Conservation (phyloP, 331 rosid genomes). For the Saraca asoca region DNA sequence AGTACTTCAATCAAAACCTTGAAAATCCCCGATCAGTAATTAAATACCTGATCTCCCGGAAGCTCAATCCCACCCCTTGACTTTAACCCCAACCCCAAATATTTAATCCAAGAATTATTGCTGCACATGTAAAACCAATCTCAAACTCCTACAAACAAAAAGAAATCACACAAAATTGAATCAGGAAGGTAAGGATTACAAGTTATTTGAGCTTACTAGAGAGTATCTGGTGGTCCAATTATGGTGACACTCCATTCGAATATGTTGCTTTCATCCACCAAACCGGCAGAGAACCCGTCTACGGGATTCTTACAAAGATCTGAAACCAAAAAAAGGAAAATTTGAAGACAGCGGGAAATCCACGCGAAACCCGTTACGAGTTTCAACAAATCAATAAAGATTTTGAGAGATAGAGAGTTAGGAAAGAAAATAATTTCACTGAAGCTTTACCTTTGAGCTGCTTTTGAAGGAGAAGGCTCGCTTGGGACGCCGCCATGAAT, state of each 20-base stretch:
- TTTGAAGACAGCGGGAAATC: conserved; percentile 29
- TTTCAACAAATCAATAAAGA: conserved; percentile 4
- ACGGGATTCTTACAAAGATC: conserved; percentile 98
- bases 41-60: conserved; percentile 7
- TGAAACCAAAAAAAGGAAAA: conserved; percentile 36
- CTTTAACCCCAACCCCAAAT: conserved; percentile 21
- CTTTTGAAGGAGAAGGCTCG: conserved; percentile 85
- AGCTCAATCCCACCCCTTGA: conserved; percentile 6
- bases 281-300: conserved; percentile 96
- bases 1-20: background rate
- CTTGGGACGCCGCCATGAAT: conserved; percentile 63
- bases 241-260: conserved; percentile 98
- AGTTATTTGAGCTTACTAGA: conserved; percentile 55
- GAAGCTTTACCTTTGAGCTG: conserved; percentile 69
- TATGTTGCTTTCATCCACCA: conserved; percentile 82
- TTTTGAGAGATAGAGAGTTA: background rate
- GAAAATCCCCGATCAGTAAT: conserved; percentile 22
- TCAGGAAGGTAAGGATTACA: background rate
- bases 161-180: conserved; percentile 19
- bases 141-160: conserved; percentile 27
- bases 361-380: conserved; percentile 22
- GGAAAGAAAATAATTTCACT: too few species aligned
- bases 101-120: conserved; percentile 3
- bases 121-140: conserved; percentile 15
- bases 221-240: conserved; percentile 99